Conservation (phyloP, 2,329 filamentous ascomycete genomes). For the Alternaria gansuensis region DNA sequence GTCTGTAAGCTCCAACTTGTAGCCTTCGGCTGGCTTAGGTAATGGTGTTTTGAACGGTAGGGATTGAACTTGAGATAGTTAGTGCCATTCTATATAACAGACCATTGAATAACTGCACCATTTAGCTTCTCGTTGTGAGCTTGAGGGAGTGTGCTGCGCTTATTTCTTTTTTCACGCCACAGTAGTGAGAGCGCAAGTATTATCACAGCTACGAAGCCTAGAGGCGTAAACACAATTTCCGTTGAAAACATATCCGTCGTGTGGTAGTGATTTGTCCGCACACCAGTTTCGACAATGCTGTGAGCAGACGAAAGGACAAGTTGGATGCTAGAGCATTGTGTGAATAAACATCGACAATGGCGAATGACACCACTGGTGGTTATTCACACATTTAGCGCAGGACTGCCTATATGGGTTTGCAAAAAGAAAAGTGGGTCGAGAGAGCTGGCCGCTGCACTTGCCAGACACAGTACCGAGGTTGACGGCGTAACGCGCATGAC, state of each 20-base stretch:
- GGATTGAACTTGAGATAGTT: background rate
- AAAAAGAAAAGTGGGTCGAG: conserved; percentile 4
- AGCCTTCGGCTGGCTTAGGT: background rate
- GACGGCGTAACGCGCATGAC: too few relatives aligned
- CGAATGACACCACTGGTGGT: background rate
- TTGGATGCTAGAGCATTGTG: background rate
- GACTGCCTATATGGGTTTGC: background rate
- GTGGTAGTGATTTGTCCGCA: background rate
- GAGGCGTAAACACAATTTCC: background rate
- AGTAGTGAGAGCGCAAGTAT: background rate
- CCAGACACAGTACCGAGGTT: too few relatives aligned
- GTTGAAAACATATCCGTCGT: background rate
- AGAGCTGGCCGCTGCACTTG: conserved; percentile 5
- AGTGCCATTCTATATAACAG: background rate
- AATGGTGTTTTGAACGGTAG: background rate
- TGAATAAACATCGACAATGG: background rate
- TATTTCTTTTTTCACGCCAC: background rate
- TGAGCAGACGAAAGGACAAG: background rate
- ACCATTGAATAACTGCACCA: background rate
- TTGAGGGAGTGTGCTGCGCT: background rate
- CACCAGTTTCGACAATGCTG: background rate
- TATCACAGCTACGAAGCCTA: background rate
- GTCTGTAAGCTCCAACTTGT: conserved; percentile 1
- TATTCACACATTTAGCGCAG: conserved; percentile 1
- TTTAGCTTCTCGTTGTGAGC: background rate